Percentiles rank a stretch among this genome's conserved stretches.
Evolutionary conservation across 2,329 filamentous ascomycete species (phyloP).

Genomic region (Lecanicillium sp.): DNA sequence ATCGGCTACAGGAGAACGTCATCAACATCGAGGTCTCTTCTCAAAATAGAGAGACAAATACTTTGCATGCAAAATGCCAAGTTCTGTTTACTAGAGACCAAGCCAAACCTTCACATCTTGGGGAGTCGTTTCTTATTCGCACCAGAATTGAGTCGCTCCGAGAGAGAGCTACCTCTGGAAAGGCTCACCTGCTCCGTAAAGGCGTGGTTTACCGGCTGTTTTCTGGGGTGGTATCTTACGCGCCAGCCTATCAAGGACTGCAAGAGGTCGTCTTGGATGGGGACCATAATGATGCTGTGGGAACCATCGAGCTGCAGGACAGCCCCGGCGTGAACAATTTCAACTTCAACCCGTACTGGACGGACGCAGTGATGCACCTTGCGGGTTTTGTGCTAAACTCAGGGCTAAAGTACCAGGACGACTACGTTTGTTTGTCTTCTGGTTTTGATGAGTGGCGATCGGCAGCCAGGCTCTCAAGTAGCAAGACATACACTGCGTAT

Average conservation of each 20-base stretch:
- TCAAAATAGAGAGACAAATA: neutral
- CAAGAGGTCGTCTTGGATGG: constrained; percentile 6
- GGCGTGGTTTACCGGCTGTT: neutral
- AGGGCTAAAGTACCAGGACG: neutral
- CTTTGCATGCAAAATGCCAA: neutral
- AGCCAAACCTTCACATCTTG: neutral
- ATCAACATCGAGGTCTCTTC: neutral
- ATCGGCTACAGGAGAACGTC: neutral
- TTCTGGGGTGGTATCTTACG: constrained; percentile 1
- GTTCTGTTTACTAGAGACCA: neutral
- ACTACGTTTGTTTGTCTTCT: neutral
- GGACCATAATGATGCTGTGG: constrained; percentile 2
- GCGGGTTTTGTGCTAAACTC: constrained; percentile 3
- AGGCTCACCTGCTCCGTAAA: neutral
- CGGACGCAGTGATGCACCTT: neutral
- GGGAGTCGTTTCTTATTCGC: neutral
- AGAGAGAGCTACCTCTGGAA: neutral
- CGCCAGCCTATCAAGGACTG: constrained; percentile 2
- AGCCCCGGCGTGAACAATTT: neutral
- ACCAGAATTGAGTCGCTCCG: neutral
- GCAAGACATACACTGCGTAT: neutral
- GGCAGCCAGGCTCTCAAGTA: neutral
- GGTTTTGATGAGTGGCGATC: neutral
- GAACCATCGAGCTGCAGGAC: constrained; percentile 2
- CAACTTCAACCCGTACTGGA: constrained; percentile 1